A percentile compares a stretch with the other conserved stretches of the same genome.
phyloP scores from a whole-genome alignment of 1,284 basidiomycete genomes.

The Ustilago lituana region DNA sequence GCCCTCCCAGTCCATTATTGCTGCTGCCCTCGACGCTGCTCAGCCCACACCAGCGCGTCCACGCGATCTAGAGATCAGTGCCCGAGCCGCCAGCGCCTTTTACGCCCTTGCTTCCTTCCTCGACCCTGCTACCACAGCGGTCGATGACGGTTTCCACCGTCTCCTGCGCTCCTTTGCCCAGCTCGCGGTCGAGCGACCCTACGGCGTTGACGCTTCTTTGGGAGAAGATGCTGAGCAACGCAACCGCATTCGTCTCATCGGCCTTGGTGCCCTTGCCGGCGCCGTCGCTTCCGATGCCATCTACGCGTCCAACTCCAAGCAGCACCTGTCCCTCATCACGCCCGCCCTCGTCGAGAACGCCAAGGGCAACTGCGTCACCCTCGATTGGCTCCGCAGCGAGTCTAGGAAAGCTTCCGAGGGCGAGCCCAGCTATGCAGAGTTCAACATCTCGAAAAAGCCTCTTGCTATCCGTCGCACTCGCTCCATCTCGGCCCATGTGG shows the following conservation, averaged over 20 bases:
- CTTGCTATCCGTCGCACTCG: conserved; percentile 81
- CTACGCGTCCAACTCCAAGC: conserved; percentile 80
- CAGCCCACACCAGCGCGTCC: conserved; percentile 61
- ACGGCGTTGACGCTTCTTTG: conserved; percentile 13
- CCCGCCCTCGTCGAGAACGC: conserved; percentile 79
- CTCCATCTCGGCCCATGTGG: conserved; percentile 84
- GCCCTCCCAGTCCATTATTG: conserved; percentile 79
- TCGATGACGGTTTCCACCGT: conserved; percentile 75
- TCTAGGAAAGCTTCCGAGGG: conserved; percentile 75
- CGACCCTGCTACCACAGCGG: conserved; percentile 73
- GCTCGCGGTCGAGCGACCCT: conserved; percentile 68
- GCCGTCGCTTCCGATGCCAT: conserved; percentile 86
- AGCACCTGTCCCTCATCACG: conserved; percentile 78
- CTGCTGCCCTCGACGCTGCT: conserved; percentile 74
- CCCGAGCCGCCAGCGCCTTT: conserved; percentile 84
- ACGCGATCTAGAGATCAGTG: conserved; percentile 82
- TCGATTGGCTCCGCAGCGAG: conserved; percentile 76
- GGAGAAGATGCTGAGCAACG: conserved; percentile 46
- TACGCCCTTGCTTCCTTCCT: conserved; percentile 92
- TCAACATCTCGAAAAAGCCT: conserved; percentile 78
- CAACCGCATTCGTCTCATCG: conserved; percentile 81
- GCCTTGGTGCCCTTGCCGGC: conserved; percentile 82
- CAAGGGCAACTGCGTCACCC: conserved; percentile 72
- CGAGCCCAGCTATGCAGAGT: conserved; percentile 74
- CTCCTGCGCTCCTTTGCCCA: conserved; percentile 77